Evolutionary conservation across 495 filamentous ascomycete species (phyloP).

Genomic region (Penicillium crystallinum): DNA sequence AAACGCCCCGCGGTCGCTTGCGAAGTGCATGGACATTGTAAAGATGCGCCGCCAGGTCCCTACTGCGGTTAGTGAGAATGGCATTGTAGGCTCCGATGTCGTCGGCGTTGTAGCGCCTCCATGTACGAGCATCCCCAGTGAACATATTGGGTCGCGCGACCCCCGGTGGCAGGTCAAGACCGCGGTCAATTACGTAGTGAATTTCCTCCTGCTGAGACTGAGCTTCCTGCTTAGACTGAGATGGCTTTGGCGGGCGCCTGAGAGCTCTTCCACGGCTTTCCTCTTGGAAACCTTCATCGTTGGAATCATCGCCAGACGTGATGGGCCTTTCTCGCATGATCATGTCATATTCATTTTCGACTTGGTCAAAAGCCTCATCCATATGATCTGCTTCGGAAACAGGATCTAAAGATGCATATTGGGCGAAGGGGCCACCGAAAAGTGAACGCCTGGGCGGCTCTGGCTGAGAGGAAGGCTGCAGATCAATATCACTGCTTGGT

Average conservation of each 20-base stretch:
- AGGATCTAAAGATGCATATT: conserved; percentile 17
- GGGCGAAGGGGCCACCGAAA: conserved; percentile 29
- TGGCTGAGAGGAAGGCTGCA: conserved; percentile 18
- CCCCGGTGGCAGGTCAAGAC: conserved; percentile 18
- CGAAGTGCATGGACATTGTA: conserved; percentile 68
- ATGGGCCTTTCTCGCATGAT: conserved; percentile 21
- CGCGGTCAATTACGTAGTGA: conserved; percentile 19
- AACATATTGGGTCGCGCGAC: conserved; percentile 47
- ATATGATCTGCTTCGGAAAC: conserved; percentile 4
- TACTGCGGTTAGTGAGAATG: conserved; percentile 50
- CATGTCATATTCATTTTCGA: conserved; percentile 20
- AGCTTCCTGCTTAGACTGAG: neutral
- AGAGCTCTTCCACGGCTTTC: conserved; percentile 16
- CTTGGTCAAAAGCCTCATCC: conserved; percentile 3
- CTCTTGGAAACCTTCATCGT: conserved; percentile 21
- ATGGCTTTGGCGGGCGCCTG: neutral
- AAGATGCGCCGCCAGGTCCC: conserved; percentile 68
- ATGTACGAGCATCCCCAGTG: conserved; percentile 52
- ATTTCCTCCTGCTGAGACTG: neutral
- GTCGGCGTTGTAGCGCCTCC: conserved; percentile 50
- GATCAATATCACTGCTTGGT: conserved; percentile 31
- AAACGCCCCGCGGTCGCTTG: conserved; percentile 28
- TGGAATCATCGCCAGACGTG: conserved; percentile 16
- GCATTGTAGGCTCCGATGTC: conserved; percentile 56
- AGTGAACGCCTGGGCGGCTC: conserved; percentile 23